Percentiles rank a stretch among this genome's conserved stretches.
phyloP scores from a whole-genome alignment of 2,329 filamentous ascomycete genomes.

The Neonectria neomacrospora region DNA sequence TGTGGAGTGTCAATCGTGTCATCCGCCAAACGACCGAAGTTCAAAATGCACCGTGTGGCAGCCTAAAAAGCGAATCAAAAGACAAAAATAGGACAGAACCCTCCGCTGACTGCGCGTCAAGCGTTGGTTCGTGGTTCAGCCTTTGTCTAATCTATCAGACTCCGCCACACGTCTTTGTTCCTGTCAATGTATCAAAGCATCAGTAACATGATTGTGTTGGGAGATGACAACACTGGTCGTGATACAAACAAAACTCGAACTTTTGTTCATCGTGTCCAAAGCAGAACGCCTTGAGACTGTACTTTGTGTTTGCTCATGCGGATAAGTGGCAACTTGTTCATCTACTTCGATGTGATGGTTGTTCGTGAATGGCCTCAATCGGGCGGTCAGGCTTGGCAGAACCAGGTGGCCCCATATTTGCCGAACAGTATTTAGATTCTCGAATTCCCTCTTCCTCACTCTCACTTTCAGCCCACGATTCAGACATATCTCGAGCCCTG shows the following conservation, averaged over 20 bases:
- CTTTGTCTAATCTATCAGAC: background rate
- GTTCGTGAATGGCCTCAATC: too few species aligned
- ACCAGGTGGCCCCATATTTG: background rate
- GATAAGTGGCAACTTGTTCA: background rate
- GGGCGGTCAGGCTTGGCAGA: background rate
- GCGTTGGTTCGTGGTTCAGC: background rate
- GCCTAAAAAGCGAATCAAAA: background rate
- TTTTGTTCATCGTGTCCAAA: background rate
- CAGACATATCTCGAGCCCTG: background rate
- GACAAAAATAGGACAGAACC: too few species aligned
- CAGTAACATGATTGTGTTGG: too few species aligned
- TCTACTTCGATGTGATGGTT: background rate
- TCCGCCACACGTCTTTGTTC: background rate
- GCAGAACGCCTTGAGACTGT: background rate
- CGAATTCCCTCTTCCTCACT: background rate
- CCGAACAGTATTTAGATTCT: background rate
- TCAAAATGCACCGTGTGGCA: background rate
- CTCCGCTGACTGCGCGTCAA: background rate
- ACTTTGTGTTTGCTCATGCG: too few species aligned
- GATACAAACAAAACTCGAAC: background rate
- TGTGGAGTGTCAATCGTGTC: background rate
- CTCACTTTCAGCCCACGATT: background rate
- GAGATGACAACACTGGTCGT: background rate
- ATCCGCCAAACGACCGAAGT: background rate
- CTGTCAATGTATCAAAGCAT: background rate